Evolutionary conservation across 2,329 filamentous ascomycete genomes (phyloP).

Genomic region (Ilyonectria destructans): DNA sequence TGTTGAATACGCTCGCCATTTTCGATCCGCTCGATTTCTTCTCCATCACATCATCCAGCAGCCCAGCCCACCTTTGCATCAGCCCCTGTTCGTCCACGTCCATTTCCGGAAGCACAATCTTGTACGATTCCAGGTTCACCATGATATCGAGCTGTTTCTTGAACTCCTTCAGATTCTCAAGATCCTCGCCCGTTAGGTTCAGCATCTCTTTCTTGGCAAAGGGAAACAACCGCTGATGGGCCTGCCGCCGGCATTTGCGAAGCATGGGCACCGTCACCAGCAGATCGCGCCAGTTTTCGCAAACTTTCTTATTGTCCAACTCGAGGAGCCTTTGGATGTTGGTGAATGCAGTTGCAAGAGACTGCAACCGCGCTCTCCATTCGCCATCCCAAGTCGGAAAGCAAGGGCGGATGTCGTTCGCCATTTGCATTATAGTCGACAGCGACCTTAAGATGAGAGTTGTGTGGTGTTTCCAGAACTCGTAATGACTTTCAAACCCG

Average conservation of each 20-base stretch:
- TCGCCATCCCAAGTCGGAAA: constrained; percentile 8
- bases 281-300: constrained; percentile 42
- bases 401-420: neutral
- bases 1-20: constrained; percentile 27
- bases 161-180: constrained; percentile 35
- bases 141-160: constrained; percentile 28
- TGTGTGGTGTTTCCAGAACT: constrained; percentile 24
- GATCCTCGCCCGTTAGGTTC: constrained; percentile 28
- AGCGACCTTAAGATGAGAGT: constrained; percentile 7
- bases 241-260: constrained; percentile 41
- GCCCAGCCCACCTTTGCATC: constrained; percentile 40
- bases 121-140: constrained; percentile 36
- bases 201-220: constrained; percentile 46
- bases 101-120: constrained; percentile 36
- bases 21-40: constrained; percentile 16
- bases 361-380: constrained; percentile 38
- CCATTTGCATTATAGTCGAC: neutral
- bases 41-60: constrained; percentile 38
- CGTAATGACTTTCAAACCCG: constrained; percentile 8
- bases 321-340: constrained; percentile 35
- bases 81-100: constrained; percentile 34
- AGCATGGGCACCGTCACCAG: constrained; percentile 45
- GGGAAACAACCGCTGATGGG: constrained; percentile 39
- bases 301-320: constrained; percentile 15
- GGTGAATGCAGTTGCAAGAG: constrained; percentile 24